A percentile compares a stretch with the other conserved stretches of the same genome.
Evolutionary conservation across 495 filamentous ascomycete species (phyloP).

Genomic region (Podospora appendiculata): DNA sequence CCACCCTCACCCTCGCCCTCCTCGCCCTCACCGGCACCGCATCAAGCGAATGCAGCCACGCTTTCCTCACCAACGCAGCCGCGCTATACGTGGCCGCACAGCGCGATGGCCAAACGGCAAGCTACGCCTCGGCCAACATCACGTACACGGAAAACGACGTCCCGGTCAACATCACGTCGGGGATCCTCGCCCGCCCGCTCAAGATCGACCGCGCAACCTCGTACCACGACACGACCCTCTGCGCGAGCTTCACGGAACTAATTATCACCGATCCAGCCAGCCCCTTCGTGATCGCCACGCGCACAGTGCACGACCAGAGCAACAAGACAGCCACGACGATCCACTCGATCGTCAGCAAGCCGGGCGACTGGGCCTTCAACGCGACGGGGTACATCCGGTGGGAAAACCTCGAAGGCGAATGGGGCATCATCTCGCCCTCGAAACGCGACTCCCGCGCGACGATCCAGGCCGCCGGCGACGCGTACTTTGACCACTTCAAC

Average conservation of each 20-base stretch:
- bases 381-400: conserved; percentile 36
- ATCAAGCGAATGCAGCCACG: neutral
- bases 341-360: conserved; percentile 36
- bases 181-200: conserved; percentile 32
- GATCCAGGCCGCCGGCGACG: conserved; percentile 39
- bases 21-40: neutral
- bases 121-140: neutral
- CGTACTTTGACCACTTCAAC: conserved; percentile 38
- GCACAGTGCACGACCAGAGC: conserved; percentile 26
- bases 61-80: conserved; percentile 5
- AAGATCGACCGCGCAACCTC: conserved; percentile 38
- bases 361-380: conserved; percentile 40
- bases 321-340: conserved; percentile 20
- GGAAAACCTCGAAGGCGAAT: conserved; percentile 20
- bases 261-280: conserved; percentile 30
- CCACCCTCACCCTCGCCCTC: neutral
- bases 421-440: conserved; percentile 32
- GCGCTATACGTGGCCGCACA: conserved; percentile 3
- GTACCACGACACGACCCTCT: conserved; percentile 35
- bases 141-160: conserved; percentile 31
- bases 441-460: conserved; percentile 31
- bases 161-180: conserved; percentile 21
- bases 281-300: conserved; percentile 42
- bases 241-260: conserved; percentile 41
- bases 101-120: neutral